Conservation (phyloP, 1,284 basidiomycete species). For the Pyrrhoderma lamaoense region DNA sequence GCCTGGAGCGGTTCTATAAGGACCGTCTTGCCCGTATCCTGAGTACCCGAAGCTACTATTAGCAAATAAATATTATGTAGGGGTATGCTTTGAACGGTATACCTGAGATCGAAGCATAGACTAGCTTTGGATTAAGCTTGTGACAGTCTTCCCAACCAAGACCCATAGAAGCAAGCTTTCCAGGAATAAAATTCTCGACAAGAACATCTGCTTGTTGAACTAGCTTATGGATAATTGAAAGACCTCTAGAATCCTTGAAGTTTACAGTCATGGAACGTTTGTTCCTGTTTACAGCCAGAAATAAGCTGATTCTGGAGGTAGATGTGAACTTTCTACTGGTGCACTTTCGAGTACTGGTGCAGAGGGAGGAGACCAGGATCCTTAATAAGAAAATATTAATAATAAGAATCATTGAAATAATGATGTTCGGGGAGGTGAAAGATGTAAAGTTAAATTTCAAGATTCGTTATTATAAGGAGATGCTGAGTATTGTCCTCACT, state of each 20-base stretch:
- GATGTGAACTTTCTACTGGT: conserved; percentile 49
- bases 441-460: not conserved
- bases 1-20: conserved; percentile 75
- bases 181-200: conserved; percentile 81
- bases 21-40: conserved; percentile 95
- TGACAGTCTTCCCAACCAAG: conserved; percentile 82
- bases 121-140: conserved; percentile 72
- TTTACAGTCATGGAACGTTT: conserved; percentile 86
- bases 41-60: too few relatives aligned
- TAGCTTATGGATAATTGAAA: conserved; percentile 72
- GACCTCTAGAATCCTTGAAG: conserved; percentile 73
- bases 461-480: not conserved
- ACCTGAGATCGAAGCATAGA: conserved; percentile 91
- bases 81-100: conserved; percentile 19
- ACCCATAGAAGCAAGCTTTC: conserved; percentile 81
- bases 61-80: conserved; percentile 2
- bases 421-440: too few relatives aligned
- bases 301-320: conserved; percentile 90
- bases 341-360: conserved; percentile 51
- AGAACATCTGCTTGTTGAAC: conserved; percentile 77
- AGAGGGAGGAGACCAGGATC: conserved; percentile 75
- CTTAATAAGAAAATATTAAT: conserved; percentile 29
- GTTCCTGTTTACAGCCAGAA: conserved; percentile 84
- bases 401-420: not conserved
- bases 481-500: conserved; percentile 36